phyloP scores from a whole-genome alignment of 2,329 filamentous ascomycete genomes.

The Truncatella angustata region DNA sequence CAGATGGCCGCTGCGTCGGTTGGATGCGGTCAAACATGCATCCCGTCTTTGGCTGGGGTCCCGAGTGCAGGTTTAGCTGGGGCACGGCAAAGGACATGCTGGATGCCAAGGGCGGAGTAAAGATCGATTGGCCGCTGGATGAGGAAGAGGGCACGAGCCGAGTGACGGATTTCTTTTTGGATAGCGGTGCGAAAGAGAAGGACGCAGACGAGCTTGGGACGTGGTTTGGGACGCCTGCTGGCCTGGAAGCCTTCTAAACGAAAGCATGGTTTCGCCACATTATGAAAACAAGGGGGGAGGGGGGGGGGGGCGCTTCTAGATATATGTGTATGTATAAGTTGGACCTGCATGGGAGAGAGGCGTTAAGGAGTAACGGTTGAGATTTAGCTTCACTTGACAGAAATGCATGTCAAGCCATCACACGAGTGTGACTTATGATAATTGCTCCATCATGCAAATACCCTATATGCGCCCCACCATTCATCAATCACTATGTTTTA shows the following conservation, averaged over 20 bases:
- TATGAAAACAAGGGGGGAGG: background rate
- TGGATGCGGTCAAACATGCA: slow-evolving; percentile 91
- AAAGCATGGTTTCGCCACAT: background rate
- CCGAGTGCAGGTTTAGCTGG: slow-evolving; percentile 94
- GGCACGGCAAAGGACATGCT: slow-evolving; percentile 91
- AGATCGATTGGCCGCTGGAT: slow-evolving; percentile 80
- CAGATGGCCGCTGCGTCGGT: slow-evolving; percentile 72
- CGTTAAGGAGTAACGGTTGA: too few species aligned
- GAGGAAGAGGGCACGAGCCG: slow-evolving; percentile 67
- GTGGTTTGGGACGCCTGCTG: slow-evolving; percentile 79
- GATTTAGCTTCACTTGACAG: too few species aligned
- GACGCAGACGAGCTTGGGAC: slow-evolving; percentile 65
- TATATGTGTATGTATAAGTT: too few species aligned
- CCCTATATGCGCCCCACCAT: slow-evolving; percentile 5
- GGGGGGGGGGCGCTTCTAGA: too few species aligned
- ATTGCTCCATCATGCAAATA: background rate
- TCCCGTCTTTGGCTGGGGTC: slow-evolving; percentile 91
- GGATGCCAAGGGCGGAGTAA: slow-evolving; percentile 69
- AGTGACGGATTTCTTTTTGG: slow-evolving; percentile 73
- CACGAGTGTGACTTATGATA: too few species aligned
- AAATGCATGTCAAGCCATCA: too few species aligned
- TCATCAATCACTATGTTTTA: background rate
- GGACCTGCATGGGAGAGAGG: background rate
- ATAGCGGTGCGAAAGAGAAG: slow-evolving; percentile 35
- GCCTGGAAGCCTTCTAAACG: slow-evolving; percentile 66